Conservation (phyloP, 495 filamentous ascomycete genomes). For the Bryoglossum gracile region DNA sequence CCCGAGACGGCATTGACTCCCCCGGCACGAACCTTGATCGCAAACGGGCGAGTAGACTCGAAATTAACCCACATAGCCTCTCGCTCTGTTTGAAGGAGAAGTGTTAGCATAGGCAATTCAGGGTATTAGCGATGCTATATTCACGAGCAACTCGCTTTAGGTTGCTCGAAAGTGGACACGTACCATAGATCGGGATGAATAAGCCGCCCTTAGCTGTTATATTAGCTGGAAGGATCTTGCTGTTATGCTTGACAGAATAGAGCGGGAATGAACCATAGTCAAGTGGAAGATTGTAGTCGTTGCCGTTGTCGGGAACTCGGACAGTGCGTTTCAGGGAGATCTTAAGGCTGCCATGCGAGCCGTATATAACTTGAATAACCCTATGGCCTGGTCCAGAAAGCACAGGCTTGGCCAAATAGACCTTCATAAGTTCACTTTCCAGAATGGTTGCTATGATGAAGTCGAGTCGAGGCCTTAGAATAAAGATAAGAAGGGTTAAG, state of each 20-base stretch:
- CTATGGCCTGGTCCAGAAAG: not conserved
- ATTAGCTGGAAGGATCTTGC: not conserved
- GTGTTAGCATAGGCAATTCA: not conserved
- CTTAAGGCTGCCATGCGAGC: not conserved
- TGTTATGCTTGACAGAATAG: constrained; percentile 7
- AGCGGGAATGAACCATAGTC: constrained; percentile 31
- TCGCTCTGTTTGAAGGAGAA: not conserved
- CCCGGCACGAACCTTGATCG: constrained; percentile 39
- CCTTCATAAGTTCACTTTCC: not conserved
- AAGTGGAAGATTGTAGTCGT: constrained; percentile 27
- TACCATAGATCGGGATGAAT: constrained; percentile 9
- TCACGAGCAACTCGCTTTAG: no score
- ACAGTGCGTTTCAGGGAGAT: constrained; percentile 31
- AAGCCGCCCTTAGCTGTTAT: not conserved
- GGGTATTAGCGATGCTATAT: not conserved
- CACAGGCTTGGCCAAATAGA: not conserved
- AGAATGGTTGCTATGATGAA: not conserved
- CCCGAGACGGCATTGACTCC: constrained; percentile 44
- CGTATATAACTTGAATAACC: not conserved
- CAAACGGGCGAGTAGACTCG: constrained; percentile 25
- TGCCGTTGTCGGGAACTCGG: constrained; percentile 31
- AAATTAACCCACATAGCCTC: constrained; percentile 42
- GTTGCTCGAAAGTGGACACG: not conserved
- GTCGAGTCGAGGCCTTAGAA: no score
- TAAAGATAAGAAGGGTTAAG: no score